Base-by-base conservation (phyloP, 202 grass and related monocot genomes). In the Alloteropsis angusta region DNA sequence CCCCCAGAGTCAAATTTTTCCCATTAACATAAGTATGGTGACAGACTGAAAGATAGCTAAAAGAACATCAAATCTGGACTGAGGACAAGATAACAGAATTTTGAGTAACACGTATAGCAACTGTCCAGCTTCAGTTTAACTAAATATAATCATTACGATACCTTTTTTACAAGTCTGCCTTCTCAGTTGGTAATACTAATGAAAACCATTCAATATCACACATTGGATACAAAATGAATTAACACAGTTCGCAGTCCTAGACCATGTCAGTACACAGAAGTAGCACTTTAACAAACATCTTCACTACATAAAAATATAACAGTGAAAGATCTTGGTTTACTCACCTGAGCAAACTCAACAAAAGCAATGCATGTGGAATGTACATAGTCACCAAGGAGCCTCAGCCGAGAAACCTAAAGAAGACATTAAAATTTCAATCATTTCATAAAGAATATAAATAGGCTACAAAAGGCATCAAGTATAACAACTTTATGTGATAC, bases 351-450 rank as follows among this genome's bases (percentile, higher is more conserved):
- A 87, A 92, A 97, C 60, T 93, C 93, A 84, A 97, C 90, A 88
- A 97, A 97, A 28, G 90, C 93, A 90, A 97, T 97, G 77, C 93
- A 86, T 42, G 87, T 93, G 47, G 85, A 90, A 74, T 97, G 93
- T 55, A 97, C 84, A 63, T 84, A 90, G 86, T 97, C 93, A 65
- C 90, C 90, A 88, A 97, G 90, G 43, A 97, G 87, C 83, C 93
- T 97, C 85, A 97, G 73, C 2, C 80, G 90, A 87, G 93, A 93
- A 80, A 97, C 93, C 93, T 97, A 71, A 60, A 71, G 1, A 49
- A 47, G 72, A 36, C 71, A 12, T 17, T 3, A 53, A 73, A 26
- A 70, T 46, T 37, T 25, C 11, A 64, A 53, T 18, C 18, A 30
- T 44, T 60, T 32, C 11, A 80, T 25, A 55, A 46, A 79, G 1